phyloP scores from a whole-genome alignment of 176 grass and related monocot genomes.

The Carex littledalei region DNA sequence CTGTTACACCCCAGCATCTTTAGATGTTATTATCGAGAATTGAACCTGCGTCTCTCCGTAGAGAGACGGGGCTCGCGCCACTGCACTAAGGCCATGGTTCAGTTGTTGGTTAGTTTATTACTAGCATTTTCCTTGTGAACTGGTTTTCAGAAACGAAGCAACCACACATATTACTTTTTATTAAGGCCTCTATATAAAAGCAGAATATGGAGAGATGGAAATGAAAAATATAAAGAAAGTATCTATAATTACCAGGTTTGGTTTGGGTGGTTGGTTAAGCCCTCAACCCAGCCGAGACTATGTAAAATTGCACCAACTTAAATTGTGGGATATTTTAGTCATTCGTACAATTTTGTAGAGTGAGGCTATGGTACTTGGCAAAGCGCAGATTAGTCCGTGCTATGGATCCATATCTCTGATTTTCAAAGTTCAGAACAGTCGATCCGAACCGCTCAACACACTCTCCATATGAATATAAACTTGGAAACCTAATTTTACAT shows the following conservation, averaged over 20 bases:
- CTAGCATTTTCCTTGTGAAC: not conserved
- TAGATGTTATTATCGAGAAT: too few relatives aligned
- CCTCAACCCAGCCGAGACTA: not conserved
- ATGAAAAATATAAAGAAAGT: not conserved
- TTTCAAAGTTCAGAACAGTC: too few relatives aligned
- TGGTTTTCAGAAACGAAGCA: not conserved
- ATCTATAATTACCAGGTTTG: not conserved
- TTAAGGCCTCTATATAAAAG: not conserved
- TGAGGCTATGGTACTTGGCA: too few relatives aligned
- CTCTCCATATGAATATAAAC: too few relatives aligned
- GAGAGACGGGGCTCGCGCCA: too few relatives aligned
- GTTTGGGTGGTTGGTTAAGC: not conserved
- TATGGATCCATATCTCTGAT: too few relatives aligned
- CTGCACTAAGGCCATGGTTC: too few relatives aligned
- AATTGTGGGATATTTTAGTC: not conserved
- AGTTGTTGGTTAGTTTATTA: slow-evolving; percentile 83
- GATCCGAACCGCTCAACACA: too few relatives aligned
- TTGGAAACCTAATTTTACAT: too few relatives aligned
- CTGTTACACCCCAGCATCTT: too few relatives aligned
- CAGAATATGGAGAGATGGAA: not conserved
- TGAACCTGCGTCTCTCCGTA: too few relatives aligned
- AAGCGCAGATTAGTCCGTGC: too few relatives aligned
- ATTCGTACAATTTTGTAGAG: not conserved
- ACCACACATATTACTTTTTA: not conserved
- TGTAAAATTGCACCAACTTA: not conserved